Conservation (phyloP, 805 yeast genomes). For the Saccharomyces mikatae region DNA sequence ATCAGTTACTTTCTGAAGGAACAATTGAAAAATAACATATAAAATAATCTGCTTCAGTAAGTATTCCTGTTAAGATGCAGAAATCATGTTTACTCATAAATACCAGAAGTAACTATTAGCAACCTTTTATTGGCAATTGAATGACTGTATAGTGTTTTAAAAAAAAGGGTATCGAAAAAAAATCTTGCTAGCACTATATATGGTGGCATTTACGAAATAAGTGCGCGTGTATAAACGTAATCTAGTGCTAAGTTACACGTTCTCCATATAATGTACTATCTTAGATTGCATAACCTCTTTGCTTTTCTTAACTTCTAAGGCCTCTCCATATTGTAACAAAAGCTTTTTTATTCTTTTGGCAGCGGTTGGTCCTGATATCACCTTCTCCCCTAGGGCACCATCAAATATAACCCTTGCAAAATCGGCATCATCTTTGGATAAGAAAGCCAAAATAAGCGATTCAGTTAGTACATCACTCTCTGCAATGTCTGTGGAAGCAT, state of each 20-base stretch:
- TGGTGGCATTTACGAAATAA: background rate
- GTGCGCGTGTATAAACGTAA: background rate
- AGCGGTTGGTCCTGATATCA: conserved; percentile 36
- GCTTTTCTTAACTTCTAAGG: conserved; percentile 36
- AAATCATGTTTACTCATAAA: too few species aligned
- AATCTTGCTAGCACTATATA: background rate
- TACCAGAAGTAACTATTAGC: too few species aligned
- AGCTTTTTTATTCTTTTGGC: conserved; percentile 34
- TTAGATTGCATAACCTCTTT: conserved; percentile 7
- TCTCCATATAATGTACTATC: background rate
- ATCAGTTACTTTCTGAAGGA: background rate
- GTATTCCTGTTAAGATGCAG: background rate
- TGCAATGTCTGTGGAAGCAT: conserved; percentile 26
- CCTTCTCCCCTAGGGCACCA: conserved; percentile 35
- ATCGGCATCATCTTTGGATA: conserved; percentile 42
- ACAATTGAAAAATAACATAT: background rate
- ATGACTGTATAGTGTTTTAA: too few species aligned
- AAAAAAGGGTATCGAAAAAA: too few species aligned
- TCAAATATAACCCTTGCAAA: conserved; percentile 46
- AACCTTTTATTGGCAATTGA: too few species aligned
- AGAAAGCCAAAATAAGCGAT: conserved; percentile 36
- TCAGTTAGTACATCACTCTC: conserved; percentile 40
- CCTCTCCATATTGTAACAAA: conserved; percentile 46
- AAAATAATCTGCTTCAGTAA: background rate
- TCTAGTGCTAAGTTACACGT: background rate